Base-by-base conservation (phyloP, 345 rosid genomes). In the Trapa incisa region DNA sequence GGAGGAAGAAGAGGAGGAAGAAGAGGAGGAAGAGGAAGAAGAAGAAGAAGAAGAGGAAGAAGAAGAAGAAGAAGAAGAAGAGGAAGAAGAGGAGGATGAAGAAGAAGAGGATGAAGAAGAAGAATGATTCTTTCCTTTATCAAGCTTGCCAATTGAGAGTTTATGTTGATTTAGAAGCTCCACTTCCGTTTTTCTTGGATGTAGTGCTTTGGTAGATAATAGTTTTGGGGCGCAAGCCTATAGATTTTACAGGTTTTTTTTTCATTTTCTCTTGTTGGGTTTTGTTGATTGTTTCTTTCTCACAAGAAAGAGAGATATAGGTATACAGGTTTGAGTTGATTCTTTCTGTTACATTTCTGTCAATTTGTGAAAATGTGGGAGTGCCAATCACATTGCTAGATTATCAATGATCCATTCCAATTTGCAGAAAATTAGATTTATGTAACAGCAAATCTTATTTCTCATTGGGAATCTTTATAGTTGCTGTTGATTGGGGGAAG, bases 161-260 rank as follows among this genome's bases (percentile, higher is more conserved):
- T 33, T 47, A 5, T 52, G 57, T 52, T 52, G 57, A 17, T 3
- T 17, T 17, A 32, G 63, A 32, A 58, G 63, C 63, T 29, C 70
- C 22, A 61, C 63, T 67, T 57, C 61, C 70, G 16, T 35, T 66
- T 54, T 66, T 43, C 38, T 37, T 37, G 62, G 22, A 62, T 17
- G 70, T 43, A 67, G 70, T 54, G 70, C 63, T 67, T 67, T 63
- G 17, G 17, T 48, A 50, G 60, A 54, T 50, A 22, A 50, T 37
- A 37, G 69, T n/a, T 54, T n/a, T 22, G 3, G 60, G 33, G 29
- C 39, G 35, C 47, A 17, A 5, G 45, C 36, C 16, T 45, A 50
- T 50, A 50, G 69, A 8, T 1, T 29, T 66, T 35, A 54, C n/a
- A 54, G 9, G 22, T 7, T 5, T 42, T 42, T 42, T 1, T 50